These are phyloP conservation scores for Glebionis coronaria DNA, from an alignment of 129 eudicot genomes.

Conservation along the genomic window DNA sequence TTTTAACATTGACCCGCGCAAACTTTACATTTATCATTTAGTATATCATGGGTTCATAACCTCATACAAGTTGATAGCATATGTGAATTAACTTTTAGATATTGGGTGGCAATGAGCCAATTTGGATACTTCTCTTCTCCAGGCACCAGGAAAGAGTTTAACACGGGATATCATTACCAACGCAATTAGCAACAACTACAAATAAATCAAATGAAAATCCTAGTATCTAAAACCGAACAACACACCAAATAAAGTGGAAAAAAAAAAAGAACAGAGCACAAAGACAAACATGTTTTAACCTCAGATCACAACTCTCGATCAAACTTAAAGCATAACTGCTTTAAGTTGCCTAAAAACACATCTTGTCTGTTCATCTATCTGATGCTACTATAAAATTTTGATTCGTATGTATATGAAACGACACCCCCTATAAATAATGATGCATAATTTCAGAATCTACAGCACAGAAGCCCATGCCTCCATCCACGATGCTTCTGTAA, in stretches of 20 bases:
- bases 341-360: slow-evolving; percentile 20
- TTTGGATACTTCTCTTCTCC: too few relatives aligned
- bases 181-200: background rate
- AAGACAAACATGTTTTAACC: slow-evolving; percentile 9
- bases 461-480: slow-evolving; percentile 65
- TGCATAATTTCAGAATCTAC: slow-evolving; percentile 63
- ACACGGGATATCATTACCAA: too few relatives aligned
- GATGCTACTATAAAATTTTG: slow-evolving; percentile 10
- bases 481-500: slow-evolving; percentile 62
- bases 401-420: slow-evolving; percentile 26
- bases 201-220: slow-evolving; percentile 1
- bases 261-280: slow-evolving; percentile 3
- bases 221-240: slow-evolving; percentile 4
- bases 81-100: too few relatives aligned
- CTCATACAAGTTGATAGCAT: too few relatives aligned
- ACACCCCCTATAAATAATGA: slow-evolving; percentile 29
- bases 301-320: slow-evolving; percentile 26
- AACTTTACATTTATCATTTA: too few relatives aligned
- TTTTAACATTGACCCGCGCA: too few relatives aligned
- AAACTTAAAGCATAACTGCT: slow-evolving; percentile 6
- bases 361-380: slow-evolving; percentile 33
- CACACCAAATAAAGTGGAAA: background rate
- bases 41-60: too few relatives aligned
- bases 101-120: too few relatives aligned
- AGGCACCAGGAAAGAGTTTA: too few relatives aligned